Base-by-base conservation (phyloP, 768 basidiomycete species). In the Lyophyllum decastes region DNA sequence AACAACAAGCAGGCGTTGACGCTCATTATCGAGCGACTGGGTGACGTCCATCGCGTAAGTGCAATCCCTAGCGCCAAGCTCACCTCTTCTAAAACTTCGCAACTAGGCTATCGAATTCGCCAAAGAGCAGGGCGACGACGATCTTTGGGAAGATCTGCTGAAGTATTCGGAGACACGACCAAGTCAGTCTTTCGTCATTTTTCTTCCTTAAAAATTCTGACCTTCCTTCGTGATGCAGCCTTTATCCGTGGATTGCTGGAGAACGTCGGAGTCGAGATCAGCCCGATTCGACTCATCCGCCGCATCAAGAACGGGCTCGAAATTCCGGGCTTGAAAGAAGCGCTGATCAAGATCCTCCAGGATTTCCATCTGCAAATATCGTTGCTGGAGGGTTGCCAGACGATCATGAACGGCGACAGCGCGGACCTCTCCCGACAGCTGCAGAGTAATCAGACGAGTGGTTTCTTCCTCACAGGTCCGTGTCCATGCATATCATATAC, bases 131-230 rank as follows among this genome's bases (percentile, higher is more conserved):
- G 89, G 88, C 52, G 97, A 98, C 61, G 89, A 95, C 59, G 97
- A 98, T 69, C 83, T 99, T 0, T 99, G 96, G 97, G 96, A 98
- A 65, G 96, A 98, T 68, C 80, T 99, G 9, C 75, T 99, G 25
- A 87, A 82, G 58, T 98, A 98, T 66, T 96, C 95, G 0, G 97
- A 98, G 71, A 95, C 92, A 11, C 79, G 94, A 57, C 97, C 97
- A 38, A 74, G 94, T 94, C 54, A 54, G 83, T 30, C 70, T 24
- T 9, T 27, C 11, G 22, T 58, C 4, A n/a, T 22, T 48, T 12
- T 27, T 3, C 47, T 41, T 45, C n/a, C 6, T 9, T 25, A 14
- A 40, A 10, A 24, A 14, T 21, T 38, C n/a, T 61, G 56, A 52
- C 61, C 30, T 16, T 16, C 14, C 7, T 24, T 38, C 34, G 16